Base-by-base conservation (phyloP, 371 early-diverging fungal genomes). In the Saksenaea oblongispora region DNA sequence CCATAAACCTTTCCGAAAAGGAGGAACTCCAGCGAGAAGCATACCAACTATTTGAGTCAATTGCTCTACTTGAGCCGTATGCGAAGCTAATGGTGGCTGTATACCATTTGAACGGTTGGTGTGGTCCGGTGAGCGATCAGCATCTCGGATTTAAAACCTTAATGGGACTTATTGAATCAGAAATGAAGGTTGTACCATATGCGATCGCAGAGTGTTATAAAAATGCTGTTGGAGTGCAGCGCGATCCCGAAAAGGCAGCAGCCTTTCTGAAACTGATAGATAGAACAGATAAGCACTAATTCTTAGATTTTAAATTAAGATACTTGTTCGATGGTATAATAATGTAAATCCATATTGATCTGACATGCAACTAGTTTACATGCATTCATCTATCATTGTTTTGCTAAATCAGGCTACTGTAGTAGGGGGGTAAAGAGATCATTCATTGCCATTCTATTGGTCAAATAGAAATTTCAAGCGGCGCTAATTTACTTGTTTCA, bases 51-150 rank as follows among this genome's bases (percentile, higher is more conserved):
- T 63, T 67, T 31, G 56, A 53, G 4, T 18, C n/a, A 18, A 66
- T 61, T 2, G 58, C 37, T 9, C 41, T 22, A 22, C 10, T 22
- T 10, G 22, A 47, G 8, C 51, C 51, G 5, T 47, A 56, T 24
- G 73, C 73, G 37, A 56, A 72, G 44, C 39, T 63, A 27, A 63
- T 69, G 69, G 58, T 72, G 1, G 66, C 66, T 1, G 44, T 69
- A n/a, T 72, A 72, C 41, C 61, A 72, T 31, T 54, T 72, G 17
- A 36, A 65, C 27, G 69, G 66, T 8, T 69, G 69, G 69, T 59
- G 62, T 27, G 24, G 56, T 15, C 27, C 44, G 15, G 47, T 57
- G 36, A 59, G 51, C 11, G 56, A 69, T 41, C 57, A 59, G 1
- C 34, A 24, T 8, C 28, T 15, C 1, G 73, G 64, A 15, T 66